phyloP scores from a whole-genome alignment of 192 early-diverging fungal genomes.

The Linnemannia schmuckeri region DNA sequence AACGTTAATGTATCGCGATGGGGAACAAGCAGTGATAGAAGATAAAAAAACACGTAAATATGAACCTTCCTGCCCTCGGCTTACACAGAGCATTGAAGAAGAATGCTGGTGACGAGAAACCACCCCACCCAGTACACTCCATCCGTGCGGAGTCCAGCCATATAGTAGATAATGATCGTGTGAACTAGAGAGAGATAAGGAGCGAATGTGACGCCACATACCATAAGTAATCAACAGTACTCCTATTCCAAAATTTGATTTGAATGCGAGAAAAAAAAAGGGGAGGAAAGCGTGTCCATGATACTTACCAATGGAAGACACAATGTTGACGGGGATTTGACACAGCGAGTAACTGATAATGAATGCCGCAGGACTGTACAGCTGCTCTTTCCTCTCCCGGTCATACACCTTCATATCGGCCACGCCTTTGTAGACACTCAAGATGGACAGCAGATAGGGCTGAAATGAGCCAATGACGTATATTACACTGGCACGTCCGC shows the following conservation, averaged over 20 bases:
- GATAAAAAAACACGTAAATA: background rate
- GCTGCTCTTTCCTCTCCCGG: slow-evolving; percentile 8
- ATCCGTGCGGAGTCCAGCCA: slow-evolving; percentile 22
- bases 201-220: too few species aligned
- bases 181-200: background rate
- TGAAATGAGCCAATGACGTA: slow-evolving; percentile 1
- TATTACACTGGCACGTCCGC: slow-evolving; percentile 5
- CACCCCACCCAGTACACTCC: background rate
- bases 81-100: slow-evolving; percentile 15
- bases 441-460: slow-evolving; percentile 8
- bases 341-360: slow-evolving; percentile 10
- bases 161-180: slow-evolving; percentile 16
- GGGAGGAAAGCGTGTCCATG: too few species aligned
- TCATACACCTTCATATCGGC: slow-evolving; percentile 19
- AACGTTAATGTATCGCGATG: too few species aligned
- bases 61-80: background rate
- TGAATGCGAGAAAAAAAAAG: background rate
- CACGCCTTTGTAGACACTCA: background rate
- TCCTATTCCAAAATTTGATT: too few species aligned
- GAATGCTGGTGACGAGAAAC: background rate
- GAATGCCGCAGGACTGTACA: slow-evolving; percentile 18
- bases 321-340: background rate
- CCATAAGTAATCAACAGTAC: too few species aligned
- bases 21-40: too few species aligned
- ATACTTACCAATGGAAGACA: background rate